Evolutionary conservation across 805 yeast species (phyloP).

Genomic region (Saccharomycopsis fodiens): DNA sequence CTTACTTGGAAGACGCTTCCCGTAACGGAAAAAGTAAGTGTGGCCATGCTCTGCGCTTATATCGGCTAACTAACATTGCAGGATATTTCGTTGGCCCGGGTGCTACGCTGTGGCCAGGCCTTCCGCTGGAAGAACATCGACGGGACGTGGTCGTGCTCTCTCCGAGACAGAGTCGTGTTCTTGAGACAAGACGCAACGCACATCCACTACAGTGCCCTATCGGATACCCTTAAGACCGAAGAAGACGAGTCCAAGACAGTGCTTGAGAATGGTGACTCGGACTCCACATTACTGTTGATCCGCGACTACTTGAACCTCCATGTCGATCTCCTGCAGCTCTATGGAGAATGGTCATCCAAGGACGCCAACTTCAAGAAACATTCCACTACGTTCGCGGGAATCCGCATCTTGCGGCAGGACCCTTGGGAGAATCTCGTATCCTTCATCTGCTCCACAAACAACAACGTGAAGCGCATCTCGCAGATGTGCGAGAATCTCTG

Average conservation of each 20-base stretch:
- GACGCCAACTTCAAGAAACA: constrained; percentile 43
- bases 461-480: constrained; percentile 87
- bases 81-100: constrained; percentile 56
- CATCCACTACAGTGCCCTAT: constrained; percentile 46
- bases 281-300: constrained; percentile 38
- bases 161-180: constrained; percentile 52
- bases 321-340: constrained; percentile 45
- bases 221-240: constrained; percentile 21
- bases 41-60: constrained; percentile 16
- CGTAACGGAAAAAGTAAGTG: constrained; percentile 14
- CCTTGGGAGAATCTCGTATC: constrained; percentile 94
- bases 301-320: constrained; percentile 65
- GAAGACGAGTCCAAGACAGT: no score
- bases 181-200: constrained; percentile 48
- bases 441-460: constrained; percentile 93
- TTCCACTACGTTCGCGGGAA: constrained; percentile 46
- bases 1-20: constrained; percentile 18
- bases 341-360: constrained; percentile 50
- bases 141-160: constrained; percentile 59
- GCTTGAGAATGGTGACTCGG: constrained; percentile 2
- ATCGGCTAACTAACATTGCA: constrained; percentile 5
- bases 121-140: constrained; percentile 67
- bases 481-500: constrained; percentile 85
- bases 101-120: constrained; percentile 79
- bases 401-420: constrained; percentile 82